These are phyloP conservation scores for Cornus suecica DNA, from an alignment of 148 eudicot species.

Conservation along the genomic window DNA sequence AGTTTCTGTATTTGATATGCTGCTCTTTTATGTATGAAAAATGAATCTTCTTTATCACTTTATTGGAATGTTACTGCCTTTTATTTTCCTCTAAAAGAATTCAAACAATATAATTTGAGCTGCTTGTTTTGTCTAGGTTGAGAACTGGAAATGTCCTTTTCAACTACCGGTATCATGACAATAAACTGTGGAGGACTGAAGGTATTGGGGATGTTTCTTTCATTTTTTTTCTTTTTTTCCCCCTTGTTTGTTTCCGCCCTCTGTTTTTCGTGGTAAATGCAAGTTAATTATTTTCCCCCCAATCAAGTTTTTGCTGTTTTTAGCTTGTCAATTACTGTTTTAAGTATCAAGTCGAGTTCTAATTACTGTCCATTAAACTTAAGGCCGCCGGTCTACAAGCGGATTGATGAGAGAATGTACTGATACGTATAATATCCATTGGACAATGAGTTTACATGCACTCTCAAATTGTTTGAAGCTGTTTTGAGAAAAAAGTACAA, in stretches of 20 bases:
- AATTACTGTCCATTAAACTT: not conserved
- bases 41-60: not conserved
- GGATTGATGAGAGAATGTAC: not conserved
- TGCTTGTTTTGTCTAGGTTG: constrained; percentile 54
- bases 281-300: not conserved
- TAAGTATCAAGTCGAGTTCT: not conserved
- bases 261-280: constrained; percentile 7
- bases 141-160: constrained; percentile 91
- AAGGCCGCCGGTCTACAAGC: not conserved
- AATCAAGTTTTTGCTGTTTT: not conserved
- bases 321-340: not conserved
- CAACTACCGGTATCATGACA: constrained; percentile 78
- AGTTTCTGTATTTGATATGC: not conserved
- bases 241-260: not conserved
- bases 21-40: too few relatives aligned
- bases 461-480: too few relatives aligned
- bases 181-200: constrained; percentile 80
- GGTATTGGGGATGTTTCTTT: constrained; percentile 33
- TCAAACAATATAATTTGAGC: constrained; percentile 5
- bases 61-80: not conserved
- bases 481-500: too few relatives aligned
- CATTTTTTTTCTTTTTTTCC: too few relatives aligned
- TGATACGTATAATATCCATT: too few relatives aligned
- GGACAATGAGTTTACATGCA: too few relatives aligned
- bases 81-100: not conserved